Percentiles rank a stretch among this genome's conserved stretches.
Conservation (phyloP, 768 basidiomycete species). For the Boletus eberwhitei region DNA sequence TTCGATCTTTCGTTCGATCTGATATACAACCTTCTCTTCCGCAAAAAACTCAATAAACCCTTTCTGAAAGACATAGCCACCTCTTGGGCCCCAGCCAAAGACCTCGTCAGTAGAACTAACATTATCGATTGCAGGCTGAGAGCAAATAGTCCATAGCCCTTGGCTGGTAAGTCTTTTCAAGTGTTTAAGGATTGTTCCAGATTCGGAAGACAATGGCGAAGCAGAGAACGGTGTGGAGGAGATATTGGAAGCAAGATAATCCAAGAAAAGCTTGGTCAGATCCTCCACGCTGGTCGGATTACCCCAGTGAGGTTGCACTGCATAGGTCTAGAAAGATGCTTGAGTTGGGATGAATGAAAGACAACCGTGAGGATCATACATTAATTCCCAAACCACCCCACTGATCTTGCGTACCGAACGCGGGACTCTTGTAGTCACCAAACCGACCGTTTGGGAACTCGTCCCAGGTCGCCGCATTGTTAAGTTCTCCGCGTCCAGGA, state of each 20-base stretch:
- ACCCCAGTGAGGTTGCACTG: constrained; percentile 73
- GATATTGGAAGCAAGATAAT: constrained; percentile 72
- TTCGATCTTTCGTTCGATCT: constrained; percentile 55
- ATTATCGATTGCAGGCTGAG: constrained; percentile 91
- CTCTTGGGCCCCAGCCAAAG: constrained; percentile 91
- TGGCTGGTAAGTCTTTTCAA: constrained; percentile 71
- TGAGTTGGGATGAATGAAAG: neutral
- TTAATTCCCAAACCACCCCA: constrained; percentile 71
- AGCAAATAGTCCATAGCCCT: constrained; percentile 96
- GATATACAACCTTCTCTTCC: constrained; percentile 51
- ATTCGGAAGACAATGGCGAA: constrained; percentile 77
- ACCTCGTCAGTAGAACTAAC: constrained; percentile 67
- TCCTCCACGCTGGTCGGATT: constrained; percentile 57
- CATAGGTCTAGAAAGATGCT: constrained; percentile 44
- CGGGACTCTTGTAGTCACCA: constrained; percentile 96
- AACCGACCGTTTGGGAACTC: constrained; percentile 99
- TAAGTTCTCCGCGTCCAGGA: constrained; percentile 65
- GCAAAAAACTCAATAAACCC: constrained; percentile 97
- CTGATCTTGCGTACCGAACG: constrained; percentile 77
- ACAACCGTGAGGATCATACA: constrained; percentile 33
- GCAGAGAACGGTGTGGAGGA: constrained; percentile 86
- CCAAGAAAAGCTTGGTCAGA: constrained; percentile 74
- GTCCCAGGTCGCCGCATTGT: constrained; percentile 80
- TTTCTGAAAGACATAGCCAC: constrained; percentile 97
- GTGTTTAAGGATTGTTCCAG: constrained; percentile 71